These are phyloP conservation scores for Brasilioporus rufonigricans DNA, from an alignment of 768 basidiomycete genomes.

Conservation along the genomic window DNA sequence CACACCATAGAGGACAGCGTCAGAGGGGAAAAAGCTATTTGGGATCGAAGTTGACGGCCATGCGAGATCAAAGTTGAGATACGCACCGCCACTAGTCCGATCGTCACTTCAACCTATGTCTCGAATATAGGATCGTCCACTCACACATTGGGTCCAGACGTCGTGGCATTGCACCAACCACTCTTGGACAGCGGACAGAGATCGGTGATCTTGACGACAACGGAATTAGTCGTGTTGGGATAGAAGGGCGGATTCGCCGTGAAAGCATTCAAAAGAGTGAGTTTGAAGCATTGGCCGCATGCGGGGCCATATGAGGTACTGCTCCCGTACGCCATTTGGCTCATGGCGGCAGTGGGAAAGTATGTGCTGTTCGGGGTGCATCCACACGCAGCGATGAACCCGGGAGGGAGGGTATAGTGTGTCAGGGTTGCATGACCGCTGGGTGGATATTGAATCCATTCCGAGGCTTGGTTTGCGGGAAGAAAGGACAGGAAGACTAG, in stretches of 20 bases:
- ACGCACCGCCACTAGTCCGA: conserved; percentile 54
- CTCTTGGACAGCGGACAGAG: conserved; percentile 61
- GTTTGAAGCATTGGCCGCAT: conserved; percentile 77
- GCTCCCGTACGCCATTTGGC: conserved; percentile 77
- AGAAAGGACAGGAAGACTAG: conserved; percentile 25
- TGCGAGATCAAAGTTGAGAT: conserved; percentile 81
- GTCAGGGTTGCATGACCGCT: conserved; percentile 73
- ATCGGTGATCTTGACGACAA: conserved; percentile 79
- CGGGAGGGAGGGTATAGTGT: conserved; percentile 56
- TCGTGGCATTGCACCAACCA: conserved; percentile 74
- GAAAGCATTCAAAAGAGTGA: conserved; percentile 71
- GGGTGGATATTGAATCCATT: conserved; percentile 65
- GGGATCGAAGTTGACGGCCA: conserved; percentile 74
- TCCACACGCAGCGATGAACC: conserved; percentile 67
- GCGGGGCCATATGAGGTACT: conserved; percentile 67
- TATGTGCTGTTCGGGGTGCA: conserved; percentile 63
- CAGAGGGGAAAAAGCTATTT: conserved; percentile 70
- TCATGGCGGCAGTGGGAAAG: conserved; percentile 79
- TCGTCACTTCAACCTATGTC: not conserved
- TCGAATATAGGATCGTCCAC: conserved; percentile 21
- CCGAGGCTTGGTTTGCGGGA: conserved; percentile 24
- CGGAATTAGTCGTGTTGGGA: conserved; percentile 54
- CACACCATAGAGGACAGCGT: conserved; percentile 62
- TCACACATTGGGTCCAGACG: conserved; percentile 59
- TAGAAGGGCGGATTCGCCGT: conserved; percentile 66